phyloP scores from a whole-genome alignment of 176 grass and related monocot genomes.

The Cenchrus purpureus region DNA sequence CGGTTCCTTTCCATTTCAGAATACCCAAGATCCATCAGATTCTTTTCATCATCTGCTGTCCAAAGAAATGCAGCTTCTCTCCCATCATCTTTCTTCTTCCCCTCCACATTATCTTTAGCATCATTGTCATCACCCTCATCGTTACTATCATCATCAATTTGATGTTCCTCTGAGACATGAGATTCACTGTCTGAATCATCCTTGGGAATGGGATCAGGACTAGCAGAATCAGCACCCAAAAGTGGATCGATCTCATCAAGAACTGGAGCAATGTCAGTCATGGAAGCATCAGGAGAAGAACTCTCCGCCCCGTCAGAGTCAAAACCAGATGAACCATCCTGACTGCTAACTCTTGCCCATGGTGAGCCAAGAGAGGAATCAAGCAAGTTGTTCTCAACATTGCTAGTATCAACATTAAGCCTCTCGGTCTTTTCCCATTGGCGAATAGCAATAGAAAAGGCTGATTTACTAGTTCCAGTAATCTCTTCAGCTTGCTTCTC shows the following conservation, averaged over 20 bases:
- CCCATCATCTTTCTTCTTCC: constrained; percentile 60
- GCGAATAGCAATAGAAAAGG: not conserved
- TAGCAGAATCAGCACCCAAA: constrained; percentile 51
- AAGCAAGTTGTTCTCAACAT: constrained; percentile 37
- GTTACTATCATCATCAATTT: constrained; percentile 67
- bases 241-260: constrained; percentile 90
- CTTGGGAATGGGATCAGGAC: constrained; percentile 37
- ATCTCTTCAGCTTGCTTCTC: constrained; percentile 25
- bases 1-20: constrained; percentile 93
- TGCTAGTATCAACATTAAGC: constrained; percentile 35
- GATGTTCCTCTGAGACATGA: constrained; percentile 56
- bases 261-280: constrained; percentile 78
- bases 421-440: constrained; percentile 1
- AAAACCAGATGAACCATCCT: constrained; percentile 66
- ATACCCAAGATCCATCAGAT: constrained; percentile 91
- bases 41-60: constrained; percentile 96
- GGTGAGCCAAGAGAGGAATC: constrained; percentile 66
- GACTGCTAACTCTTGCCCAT: constrained; percentile 64
- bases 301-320: constrained; percentile 78
- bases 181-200: constrained; percentile 64
- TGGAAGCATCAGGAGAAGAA: constrained; percentile 80
- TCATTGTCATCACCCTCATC: constrained; percentile 52
- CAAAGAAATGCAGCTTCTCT: constrained; percentile 70
- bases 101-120: constrained; percentile 54
- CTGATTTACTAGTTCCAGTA: constrained; percentile 40